Evolutionary conservation across 23 red algal species (phyloP).

Genomic region (Agarophyton chilense): DNA sequence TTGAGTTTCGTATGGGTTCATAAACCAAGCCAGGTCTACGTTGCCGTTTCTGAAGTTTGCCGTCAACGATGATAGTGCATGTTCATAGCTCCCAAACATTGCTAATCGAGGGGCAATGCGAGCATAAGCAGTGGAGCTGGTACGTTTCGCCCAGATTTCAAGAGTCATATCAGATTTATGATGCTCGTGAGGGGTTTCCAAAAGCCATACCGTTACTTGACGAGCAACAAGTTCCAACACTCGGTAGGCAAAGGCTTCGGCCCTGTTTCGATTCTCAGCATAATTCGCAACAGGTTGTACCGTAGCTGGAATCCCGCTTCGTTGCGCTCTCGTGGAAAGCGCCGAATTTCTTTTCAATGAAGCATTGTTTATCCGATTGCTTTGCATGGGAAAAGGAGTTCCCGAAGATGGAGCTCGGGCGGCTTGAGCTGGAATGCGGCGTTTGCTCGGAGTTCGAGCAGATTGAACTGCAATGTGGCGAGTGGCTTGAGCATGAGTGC

Average conservation of each 20-base stretch:
- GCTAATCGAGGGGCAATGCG: conserved; percentile 12
- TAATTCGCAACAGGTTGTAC: neutral
- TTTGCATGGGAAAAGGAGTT: neutral
- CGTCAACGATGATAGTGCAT: conserved; percentile 14
- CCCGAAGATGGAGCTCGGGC: neutral
- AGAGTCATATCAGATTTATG: conserved; percentile 4
- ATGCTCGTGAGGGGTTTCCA: conserved; percentile 63
- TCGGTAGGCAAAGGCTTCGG: neutral
- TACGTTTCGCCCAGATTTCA: conserved; percentile 10
- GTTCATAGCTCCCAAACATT: conserved; percentile 22
- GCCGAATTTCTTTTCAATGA: neutral
- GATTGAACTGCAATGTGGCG: no score
- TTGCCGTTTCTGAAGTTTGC: conserved; percentile 14
- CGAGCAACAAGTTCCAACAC: conserved; percentile 35
- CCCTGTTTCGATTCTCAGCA: neutral
- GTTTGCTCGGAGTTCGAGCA: no score
- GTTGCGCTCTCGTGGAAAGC: neutral
- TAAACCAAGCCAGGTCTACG: conserved; percentile 49
- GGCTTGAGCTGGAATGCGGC: neutral
- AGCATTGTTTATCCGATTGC: neutral
- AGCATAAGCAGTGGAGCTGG: conserved; percentile 10
- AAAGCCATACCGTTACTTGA: conserved; percentile 60
- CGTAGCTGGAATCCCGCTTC: neutral
- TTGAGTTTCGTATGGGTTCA: neutral
- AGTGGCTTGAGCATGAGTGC: no score